phyloP scores from a whole-genome alignment of 768 basidiomycete genomes.

The Lactarius quietus region DNA sequence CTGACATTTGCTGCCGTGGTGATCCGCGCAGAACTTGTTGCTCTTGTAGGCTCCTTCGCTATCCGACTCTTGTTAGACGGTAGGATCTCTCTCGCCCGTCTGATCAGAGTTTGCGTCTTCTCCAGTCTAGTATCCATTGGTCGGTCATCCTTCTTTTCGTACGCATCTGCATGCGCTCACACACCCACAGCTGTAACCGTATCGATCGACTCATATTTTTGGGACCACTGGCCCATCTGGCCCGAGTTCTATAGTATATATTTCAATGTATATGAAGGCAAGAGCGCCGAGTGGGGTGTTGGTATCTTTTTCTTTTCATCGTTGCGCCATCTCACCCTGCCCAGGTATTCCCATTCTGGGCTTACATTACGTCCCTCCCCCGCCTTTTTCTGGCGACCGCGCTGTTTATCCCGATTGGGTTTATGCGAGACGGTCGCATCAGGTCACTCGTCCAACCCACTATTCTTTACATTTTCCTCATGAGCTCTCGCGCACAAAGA shows the following conservation, averaged over 20 bases:
- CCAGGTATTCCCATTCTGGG: constrained; percentile 65
- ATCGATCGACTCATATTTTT: constrained; percentile 80
- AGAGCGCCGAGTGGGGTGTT: constrained; percentile 91
- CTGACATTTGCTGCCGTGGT: constrained; percentile 66
- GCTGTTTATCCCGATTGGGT: constrained; percentile 60
- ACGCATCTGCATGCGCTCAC: background rate
- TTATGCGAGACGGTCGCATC: constrained; percentile 45
- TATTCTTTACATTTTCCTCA: constrained; percentile 49
- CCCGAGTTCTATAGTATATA: constrained; percentile 76
- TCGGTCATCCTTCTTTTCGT: constrained; percentile 30
- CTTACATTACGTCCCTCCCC: constrained; percentile 72
- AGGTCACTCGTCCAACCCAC: constrained; percentile 51
- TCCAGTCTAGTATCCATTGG: constrained; percentile 51
- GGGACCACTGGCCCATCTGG: constrained; percentile 72
- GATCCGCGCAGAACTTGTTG: constrained; percentile 74
- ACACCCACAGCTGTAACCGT: constrained; percentile 51
- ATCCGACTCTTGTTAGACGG: constrained; percentile 49
- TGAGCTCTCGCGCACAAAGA: constrained; percentile 94
- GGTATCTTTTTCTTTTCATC: constrained; percentile 31
- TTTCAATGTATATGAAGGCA: constrained; percentile 86
- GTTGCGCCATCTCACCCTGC: constrained; percentile 5
- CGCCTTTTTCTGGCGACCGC: constrained; percentile 70
- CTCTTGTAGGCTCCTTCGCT: constrained; percentile 59
- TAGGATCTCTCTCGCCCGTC: constrained; percentile 40
- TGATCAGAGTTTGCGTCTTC: constrained; percentile 49